A percentile compares a stretch with the other conserved stretches of the same genome.
These are phyloP conservation scores for Backusella luteola DNA, from an alignment of 192 early-diverging fungal species.

Conservation along the genomic window DNA sequence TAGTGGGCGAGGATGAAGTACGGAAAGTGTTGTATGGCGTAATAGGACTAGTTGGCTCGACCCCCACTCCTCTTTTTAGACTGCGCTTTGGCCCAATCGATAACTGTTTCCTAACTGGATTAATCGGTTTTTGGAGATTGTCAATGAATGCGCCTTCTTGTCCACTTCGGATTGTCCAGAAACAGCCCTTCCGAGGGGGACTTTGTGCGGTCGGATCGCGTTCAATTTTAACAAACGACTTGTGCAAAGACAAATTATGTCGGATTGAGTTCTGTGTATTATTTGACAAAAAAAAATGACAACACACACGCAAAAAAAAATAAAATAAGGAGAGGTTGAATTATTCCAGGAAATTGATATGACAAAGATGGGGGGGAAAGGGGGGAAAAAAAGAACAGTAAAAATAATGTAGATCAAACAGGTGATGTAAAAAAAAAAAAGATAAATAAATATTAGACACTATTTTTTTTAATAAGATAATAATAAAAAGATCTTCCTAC, in stretches of 20 bases:
- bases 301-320: neutral
- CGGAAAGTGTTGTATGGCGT: slow-evolving; percentile 6
- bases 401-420: slow-evolving; percentile 5
- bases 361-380: neutral
- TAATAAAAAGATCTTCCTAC: slow-evolving; percentile 35
- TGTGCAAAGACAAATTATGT: slow-evolving; percentile 86
- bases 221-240: slow-evolving; percentile 73
- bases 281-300: neutral
- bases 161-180: slow-evolving; percentile 54
- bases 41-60: neutral
- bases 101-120: slow-evolving; percentile 13
- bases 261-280: slow-evolving; percentile 83
- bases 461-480: neutral
- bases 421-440: neutral
- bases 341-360: neutral
- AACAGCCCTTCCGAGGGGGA: slow-evolving; percentile 61
- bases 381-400: neutral
- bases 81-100: slow-evolving; percentile 2
- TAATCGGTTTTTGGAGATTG: slow-evolving; percentile 21
- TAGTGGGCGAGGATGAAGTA: neutral
- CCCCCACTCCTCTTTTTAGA: neutral
- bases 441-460: neutral
- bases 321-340: neutral
- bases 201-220: slow-evolving; percentile 52
- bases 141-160: slow-evolving; percentile 31